Evolutionary conservation across 345 rosid species (phyloP).

Genomic region (Ailanthus altissimus): DNA sequence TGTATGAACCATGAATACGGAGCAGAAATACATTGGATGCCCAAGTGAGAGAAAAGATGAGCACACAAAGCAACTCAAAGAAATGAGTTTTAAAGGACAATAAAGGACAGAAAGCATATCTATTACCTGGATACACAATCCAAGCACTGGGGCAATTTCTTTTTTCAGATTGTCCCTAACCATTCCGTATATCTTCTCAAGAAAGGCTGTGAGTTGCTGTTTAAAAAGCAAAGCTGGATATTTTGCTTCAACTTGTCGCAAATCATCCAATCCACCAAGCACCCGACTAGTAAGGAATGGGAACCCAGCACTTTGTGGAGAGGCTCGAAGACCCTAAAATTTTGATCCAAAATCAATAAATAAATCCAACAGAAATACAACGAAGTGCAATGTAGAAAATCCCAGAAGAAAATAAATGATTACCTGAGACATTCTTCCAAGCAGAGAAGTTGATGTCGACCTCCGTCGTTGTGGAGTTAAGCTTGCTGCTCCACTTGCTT

Average conservation of each 20-base stretch:
- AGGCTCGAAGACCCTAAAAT: constrained; percentile 72
- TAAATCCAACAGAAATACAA: constrained; percentile 9
- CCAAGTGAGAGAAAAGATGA: background rate
- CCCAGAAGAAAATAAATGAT: background rate
- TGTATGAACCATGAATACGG: constrained; percentile 17
- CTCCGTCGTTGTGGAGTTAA: constrained; percentile 75
- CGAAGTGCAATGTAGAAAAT: constrained; percentile 13
- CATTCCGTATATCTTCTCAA: constrained; percentile 98
- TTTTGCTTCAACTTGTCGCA: constrained; percentile 90
- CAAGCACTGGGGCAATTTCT: constrained; percentile 90
- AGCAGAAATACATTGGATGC: background rate
- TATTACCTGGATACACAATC: constrained; percentile 82
- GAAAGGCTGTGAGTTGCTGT: constrained; percentile 98
- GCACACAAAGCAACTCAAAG: background rate
- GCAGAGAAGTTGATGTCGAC: constrained; percentile 60
- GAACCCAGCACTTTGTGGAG: constrained; percentile 88
- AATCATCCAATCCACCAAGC: constrained; percentile 64
- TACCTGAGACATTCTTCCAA: constrained; percentile 93
- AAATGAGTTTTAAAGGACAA: background rate
- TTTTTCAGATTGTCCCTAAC: constrained; percentile 92
- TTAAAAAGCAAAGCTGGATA: constrained; percentile 95
- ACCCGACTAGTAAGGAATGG: constrained; percentile 68
- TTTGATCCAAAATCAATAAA: constrained; percentile 18
- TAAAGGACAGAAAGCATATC: background rate
- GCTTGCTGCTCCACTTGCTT: constrained; percentile 78